phyloP scores from a whole-genome alignment of 208 protist species.

The Acanthamoeba polyphaga region DNA sequence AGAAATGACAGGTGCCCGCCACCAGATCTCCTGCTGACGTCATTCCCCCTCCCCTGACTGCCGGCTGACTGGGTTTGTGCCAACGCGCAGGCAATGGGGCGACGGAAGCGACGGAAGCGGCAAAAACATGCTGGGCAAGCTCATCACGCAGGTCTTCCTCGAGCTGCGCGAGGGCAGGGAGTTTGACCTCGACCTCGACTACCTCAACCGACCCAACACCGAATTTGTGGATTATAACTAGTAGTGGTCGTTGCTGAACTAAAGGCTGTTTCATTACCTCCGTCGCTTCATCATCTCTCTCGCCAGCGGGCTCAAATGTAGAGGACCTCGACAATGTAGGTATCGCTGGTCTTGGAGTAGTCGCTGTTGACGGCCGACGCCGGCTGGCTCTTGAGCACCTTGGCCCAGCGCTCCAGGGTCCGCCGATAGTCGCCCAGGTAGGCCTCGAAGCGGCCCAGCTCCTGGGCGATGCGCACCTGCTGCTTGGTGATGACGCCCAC shows the following conservation, averaged over 20 bases:
- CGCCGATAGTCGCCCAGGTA: not conserved
- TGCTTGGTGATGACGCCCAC: not conserved
- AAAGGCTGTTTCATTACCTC: no score
- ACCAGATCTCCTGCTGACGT: not conserved
- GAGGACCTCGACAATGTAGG: not conserved
- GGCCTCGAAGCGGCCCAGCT: not conserved
- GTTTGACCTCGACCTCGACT: conserved; percentile 11
- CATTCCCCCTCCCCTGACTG: no score
- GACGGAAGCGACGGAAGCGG: conserved; percentile 15
- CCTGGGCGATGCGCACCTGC: not conserved
- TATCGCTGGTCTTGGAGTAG: not conserved
- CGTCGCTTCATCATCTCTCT: no score
- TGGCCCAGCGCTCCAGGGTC: not conserved
- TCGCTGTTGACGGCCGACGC: not conserved
- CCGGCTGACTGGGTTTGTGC: no score
- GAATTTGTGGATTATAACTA: not conserved
- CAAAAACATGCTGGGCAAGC: conserved; percentile 36
- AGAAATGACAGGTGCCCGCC: not conserved
- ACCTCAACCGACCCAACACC: not conserved
- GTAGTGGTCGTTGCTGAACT: no score
- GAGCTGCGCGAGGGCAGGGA: conserved; percentile 18
- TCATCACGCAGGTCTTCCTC: conserved; percentile 36
- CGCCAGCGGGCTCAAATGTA: not conserved
- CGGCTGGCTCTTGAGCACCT: not conserved
- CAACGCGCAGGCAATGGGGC: not conserved